These are phyloP conservation scores for Dianthus caryophyllus DNA, from an alignment of 148 eudicot species.

Conservation along the genomic window DNA sequence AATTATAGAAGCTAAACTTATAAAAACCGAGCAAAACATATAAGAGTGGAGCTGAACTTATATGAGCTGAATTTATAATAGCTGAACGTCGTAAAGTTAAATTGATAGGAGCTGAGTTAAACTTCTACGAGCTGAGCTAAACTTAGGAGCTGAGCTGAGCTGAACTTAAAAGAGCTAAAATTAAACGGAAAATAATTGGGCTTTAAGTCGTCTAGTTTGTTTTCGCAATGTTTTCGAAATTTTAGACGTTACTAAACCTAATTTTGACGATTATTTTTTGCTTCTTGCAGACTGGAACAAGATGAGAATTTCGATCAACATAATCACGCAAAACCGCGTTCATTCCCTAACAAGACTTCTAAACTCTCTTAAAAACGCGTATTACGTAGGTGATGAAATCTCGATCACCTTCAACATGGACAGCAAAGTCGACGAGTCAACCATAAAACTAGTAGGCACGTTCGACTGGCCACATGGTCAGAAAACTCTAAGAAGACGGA, in stretches of 20 bases:
- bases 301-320: constrained; percentile 69
- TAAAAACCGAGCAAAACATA: too few relatives aligned
- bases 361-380: constrained; percentile 63
- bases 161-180: too few relatives aligned
- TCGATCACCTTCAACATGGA: constrained; percentile 86
- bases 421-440: constrained; percentile 71
- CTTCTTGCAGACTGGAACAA: constrained; percentile 72
- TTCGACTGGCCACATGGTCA: constrained; percentile 84
- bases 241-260: background rate
- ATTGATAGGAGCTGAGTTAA: too few relatives aligned
- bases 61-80: too few relatives aligned
- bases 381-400: constrained; percentile 75
- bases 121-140: too few relatives aligned
- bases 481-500: constrained; percentile 62
- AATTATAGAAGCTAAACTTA: too few relatives aligned
- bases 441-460: constrained; percentile 49
- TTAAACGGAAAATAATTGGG: too few relatives aligned
- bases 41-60: too few relatives aligned
- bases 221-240: background rate
- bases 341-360: constrained; percentile 68
- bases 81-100: too few relatives aligned
- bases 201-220: too few relatives aligned
- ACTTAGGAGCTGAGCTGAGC: too few relatives aligned
- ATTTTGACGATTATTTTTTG: too few relatives aligned
- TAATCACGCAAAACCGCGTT: constrained; percentile 79